Percentiles rank a stretch among this genome's conserved stretches.
These are phyloP conservation scores for Saprolegnia diclina DNA, from an alignment of 352 stramenopile species.

Conservation along the genomic window DNA sequence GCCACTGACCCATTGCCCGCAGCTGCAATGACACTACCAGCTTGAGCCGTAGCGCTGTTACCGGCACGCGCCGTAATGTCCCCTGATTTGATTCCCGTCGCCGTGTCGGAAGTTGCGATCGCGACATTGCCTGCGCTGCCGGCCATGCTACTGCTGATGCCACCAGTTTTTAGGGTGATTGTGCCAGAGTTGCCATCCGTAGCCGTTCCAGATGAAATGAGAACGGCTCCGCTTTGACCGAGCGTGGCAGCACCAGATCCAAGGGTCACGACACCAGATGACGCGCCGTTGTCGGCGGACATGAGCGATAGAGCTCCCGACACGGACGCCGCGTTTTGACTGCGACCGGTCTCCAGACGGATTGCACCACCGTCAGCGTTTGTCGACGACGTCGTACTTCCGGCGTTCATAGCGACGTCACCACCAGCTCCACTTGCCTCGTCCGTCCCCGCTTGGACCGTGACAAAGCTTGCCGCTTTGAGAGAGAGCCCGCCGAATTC, in stretches of 20 bases:
- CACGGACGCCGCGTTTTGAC: constrained; percentile 25
- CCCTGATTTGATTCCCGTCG: background rate
- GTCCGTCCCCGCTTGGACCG: constrained; percentile 1
- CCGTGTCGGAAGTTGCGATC: background rate
- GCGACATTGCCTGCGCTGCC: background rate
- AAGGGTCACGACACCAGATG: background rate
- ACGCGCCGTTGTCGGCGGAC: background rate
- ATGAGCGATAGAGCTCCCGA: background rate
- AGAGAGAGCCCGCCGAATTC: constrained; percentile 12
- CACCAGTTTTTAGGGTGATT: background rate
- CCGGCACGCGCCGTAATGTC: background rate
- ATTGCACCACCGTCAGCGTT: constrained; percentile 39
- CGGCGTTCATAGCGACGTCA: constrained; percentile 33
- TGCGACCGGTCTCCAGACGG: constrained; percentile 35
- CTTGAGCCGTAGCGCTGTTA: background rate
- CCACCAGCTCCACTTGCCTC: constrained; percentile 36
- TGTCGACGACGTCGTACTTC: constrained; percentile 30
- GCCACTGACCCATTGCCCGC: background rate
- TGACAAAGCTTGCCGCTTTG: background rate
- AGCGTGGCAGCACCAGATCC: background rate
- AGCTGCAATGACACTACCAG: background rate
- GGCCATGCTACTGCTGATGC: background rate
- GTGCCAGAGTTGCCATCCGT: constrained; percentile 21
- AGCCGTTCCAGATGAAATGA: constrained; percentile 29
- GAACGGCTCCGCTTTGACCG: constrained; percentile 27